These are phyloP conservation scores for Breviolum minutum DNA, from an alignment of 73 alveolate genomes.

Conservation along the genomic window DNA sequence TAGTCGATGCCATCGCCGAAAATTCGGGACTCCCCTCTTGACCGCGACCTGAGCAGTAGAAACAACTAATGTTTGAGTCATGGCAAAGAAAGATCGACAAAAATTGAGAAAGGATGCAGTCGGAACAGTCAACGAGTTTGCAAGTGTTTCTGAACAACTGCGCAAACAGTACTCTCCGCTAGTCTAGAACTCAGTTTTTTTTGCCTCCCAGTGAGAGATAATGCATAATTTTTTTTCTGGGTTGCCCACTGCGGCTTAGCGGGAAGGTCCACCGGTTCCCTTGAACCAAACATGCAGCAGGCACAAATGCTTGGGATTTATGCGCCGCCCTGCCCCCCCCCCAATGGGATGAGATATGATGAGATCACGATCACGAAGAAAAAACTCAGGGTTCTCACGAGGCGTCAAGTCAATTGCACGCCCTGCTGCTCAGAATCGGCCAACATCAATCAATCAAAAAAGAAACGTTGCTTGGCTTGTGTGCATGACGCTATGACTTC, in stretches of 20 bases:
- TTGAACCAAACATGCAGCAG: background rate
- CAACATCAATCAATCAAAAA: too few species aligned
- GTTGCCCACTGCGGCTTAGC: constrained; percentile 32
- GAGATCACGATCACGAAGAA: too few species aligned
- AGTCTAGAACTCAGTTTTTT: too few species aligned
- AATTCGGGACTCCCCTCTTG: constrained; percentile 39
- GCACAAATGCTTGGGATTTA: background rate
- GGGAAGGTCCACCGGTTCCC: constrained; percentile 40
- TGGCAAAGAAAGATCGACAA: background rate
- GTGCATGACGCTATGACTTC: too few species aligned
- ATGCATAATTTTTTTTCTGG: background rate
- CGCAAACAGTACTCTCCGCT: too few species aligned
- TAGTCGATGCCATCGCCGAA: constrained; percentile 54
- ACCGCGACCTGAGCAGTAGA: constrained; percentile 3
- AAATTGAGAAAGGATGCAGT: too few species aligned
- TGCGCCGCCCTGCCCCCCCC: constrained; percentile 89
- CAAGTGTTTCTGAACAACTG: too few species aligned
- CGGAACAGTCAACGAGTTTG: too few species aligned
- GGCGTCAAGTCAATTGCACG: too few species aligned
- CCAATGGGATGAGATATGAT: background rate
- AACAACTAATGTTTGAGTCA: background rate
- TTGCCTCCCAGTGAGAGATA: background rate
- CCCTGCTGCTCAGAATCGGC: too few species aligned
- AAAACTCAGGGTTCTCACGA: too few species aligned
- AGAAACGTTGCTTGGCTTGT: too few species aligned